Conservation (phyloP, 352 stramenopile species). For the Thalassiosira exigua region DNA sequence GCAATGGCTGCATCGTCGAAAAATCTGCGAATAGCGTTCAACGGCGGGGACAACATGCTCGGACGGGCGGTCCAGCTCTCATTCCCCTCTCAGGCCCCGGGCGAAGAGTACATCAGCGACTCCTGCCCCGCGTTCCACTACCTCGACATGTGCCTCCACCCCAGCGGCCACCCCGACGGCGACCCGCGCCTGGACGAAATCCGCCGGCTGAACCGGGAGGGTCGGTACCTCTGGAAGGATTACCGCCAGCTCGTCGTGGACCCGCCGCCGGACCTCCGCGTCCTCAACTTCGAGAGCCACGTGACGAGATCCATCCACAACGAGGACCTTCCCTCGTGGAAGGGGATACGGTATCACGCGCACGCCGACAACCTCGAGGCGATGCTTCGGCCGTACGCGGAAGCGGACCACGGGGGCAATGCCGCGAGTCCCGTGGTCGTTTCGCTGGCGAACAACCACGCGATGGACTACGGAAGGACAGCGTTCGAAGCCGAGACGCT, state of each 20-base stretch:
- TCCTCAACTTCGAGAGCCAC: slow-evolving; percentile 75
- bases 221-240: slow-evolving; percentile 64
- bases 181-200: slow-evolving; percentile 37
- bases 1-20: not conserved
- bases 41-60: slow-evolving; percentile 74
- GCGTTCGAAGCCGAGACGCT: slow-evolving; percentile 70
- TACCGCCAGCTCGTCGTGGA: slow-evolving; percentile 54
- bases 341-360: slow-evolving; percentile 36
- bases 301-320: slow-evolving; percentile 65
- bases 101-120: slow-evolving; percentile 59
- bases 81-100: slow-evolving; percentile 55
- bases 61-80: slow-evolving; percentile 68
- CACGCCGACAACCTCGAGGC: slow-evolving; percentile 60
- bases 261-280: slow-evolving; percentile 53
- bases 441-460: slow-evolving; percentile 77
- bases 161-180: slow-evolving; percentile 9
- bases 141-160: slow-evolving; percentile 67
- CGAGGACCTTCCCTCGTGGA: slow-evolving; percentile 48
- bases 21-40: slow-evolving; percentile 53
- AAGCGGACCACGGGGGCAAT: slow-evolving; percentile 33
- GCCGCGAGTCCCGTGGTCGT: slow-evolving; percentile 58
- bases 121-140: slow-evolving; percentile 65
- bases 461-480: slow-evolving; percentile 65
- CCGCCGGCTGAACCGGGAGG: slow-evolving; percentile 54
- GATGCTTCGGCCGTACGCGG: slow-evolving; percentile 58